These are phyloP conservation scores for Miamiensis avidus DNA, from an alignment of 169 alveolate genomes.

Conservation along the genomic window DNA sequence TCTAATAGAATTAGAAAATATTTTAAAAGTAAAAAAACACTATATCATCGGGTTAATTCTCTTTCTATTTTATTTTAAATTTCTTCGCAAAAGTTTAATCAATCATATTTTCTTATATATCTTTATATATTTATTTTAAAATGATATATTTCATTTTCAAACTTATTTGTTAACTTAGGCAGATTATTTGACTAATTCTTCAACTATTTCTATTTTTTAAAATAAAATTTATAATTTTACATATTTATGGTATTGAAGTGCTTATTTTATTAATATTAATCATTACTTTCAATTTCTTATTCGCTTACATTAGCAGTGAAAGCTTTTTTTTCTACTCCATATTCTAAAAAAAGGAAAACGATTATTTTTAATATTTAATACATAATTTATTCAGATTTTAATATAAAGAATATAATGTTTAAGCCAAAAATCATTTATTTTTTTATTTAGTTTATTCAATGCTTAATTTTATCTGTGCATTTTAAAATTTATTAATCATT, in stretches of 20 bases:
- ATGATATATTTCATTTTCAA: conserved; percentile 1
- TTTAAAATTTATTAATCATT: not conserved
- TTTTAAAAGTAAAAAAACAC: too few relatives aligned
- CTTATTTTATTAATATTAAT: too few relatives aligned
- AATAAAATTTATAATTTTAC: not conserved
- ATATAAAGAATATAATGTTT: too few relatives aligned
- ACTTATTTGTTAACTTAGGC: conserved; percentile 14
- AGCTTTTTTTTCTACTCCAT: conserved; percentile 53
- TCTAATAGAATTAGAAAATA: too few relatives aligned
- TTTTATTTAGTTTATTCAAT: not conserved
- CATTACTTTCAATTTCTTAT: conserved; percentile 38
- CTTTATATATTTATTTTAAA: too few relatives aligned
- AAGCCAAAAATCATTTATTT: too few relatives aligned
- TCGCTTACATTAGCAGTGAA: conserved; percentile 35
- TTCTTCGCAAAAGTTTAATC: too few relatives aligned
- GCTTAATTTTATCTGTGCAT: not conserved
- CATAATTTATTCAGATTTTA: not conserved
- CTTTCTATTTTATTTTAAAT: too few relatives aligned
- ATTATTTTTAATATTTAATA: not conserved
- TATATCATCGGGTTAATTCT: too few relatives aligned
- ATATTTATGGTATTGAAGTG: not conserved
- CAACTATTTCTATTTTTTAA: conserved; percentile 1
- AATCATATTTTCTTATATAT: too few relatives aligned
- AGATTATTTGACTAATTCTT: conserved; percentile 14
- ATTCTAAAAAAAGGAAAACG: conserved; percentile 12